phyloP scores from a whole-genome alignment of 1,139 yeast species.

The Dujonia santamariae region DNA sequence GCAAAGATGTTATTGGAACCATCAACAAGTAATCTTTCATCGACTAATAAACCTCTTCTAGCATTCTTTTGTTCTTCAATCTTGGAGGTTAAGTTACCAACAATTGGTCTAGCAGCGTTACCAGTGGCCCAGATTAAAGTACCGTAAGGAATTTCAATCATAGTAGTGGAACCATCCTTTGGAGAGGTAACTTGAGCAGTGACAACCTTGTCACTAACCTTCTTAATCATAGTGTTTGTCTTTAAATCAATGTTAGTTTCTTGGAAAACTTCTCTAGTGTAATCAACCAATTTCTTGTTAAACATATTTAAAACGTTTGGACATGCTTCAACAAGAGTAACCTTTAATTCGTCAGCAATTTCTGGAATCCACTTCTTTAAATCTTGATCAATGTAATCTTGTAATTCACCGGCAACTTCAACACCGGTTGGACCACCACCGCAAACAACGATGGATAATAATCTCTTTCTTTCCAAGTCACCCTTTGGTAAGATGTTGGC shows the following conservation, averaged over 20 bases:
- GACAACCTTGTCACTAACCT: constrained; percentile 67
- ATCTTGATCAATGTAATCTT: constrained; percentile 92
- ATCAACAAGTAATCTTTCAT: constrained; percentile 77
- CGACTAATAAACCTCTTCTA: constrained; percentile 83
- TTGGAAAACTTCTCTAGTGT: constrained; percentile 78
- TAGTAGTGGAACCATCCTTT: constrained; percentile 55
- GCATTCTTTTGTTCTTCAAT: constrained; percentile 84
- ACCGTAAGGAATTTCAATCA: constrained; percentile 75
- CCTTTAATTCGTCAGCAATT: constrained; percentile 74
- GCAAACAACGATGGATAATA: constrained; percentile 80
- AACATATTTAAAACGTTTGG: constrained; percentile 89
- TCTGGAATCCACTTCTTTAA: constrained; percentile 86
- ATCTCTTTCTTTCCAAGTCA: constrained; percentile 76
- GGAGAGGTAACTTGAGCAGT: constrained; percentile 68
- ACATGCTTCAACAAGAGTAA: constrained; percentile 84
- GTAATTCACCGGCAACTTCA: constrained; percentile 92
- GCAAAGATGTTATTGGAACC: constrained; percentile 87
- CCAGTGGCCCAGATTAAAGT: constrained; percentile 97
- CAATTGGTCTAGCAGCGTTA: constrained; percentile 81
- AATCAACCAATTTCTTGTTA: constrained; percentile 77
- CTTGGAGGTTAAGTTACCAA: constrained; percentile 62
- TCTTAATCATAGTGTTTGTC: constrained; percentile 85
- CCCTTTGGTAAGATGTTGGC: constrained; percentile 74
- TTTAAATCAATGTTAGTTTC: constrained; percentile 75
- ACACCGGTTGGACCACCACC: constrained; percentile 99